Conservation (phyloP, 805 yeast genomes). For the Myxozyma kluyveri region DNA sequence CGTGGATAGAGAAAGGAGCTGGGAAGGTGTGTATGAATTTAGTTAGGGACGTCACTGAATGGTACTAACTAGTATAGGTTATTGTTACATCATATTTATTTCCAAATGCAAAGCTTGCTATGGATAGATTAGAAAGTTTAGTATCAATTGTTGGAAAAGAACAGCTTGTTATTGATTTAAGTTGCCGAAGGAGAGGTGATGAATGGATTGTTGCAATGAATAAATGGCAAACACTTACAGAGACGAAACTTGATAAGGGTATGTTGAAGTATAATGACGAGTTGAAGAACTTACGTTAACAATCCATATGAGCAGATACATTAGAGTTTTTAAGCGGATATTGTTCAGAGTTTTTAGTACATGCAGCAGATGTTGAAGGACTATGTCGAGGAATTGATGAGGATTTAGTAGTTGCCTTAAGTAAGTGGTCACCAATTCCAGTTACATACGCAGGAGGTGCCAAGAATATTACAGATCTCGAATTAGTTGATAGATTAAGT, state of each 20-base stretch:
- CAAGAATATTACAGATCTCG: constrained; percentile 64
- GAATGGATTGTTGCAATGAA: constrained; percentile 96
- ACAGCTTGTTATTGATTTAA: constrained; percentile 75
- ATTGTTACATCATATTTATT: constrained; percentile 92
- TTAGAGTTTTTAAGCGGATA: constrained; percentile 55
- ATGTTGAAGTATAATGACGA: not conserved
- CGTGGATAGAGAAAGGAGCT: constrained; percentile 79
- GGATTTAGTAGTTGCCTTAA: constrained; percentile 64
- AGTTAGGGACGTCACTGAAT: no score
- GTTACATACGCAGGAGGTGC: constrained; percentile 99
- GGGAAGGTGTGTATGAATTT: constrained; percentile 46
- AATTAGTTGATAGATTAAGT: constrained; percentile 63
- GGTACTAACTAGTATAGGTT: constrained; percentile 40
- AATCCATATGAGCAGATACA: constrained; percentile 40
- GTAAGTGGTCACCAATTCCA: constrained; percentile 74
- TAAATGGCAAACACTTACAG: constrained; percentile 92
- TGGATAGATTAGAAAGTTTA: constrained; percentile 52
- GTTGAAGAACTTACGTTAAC: not conserved
- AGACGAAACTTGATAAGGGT: constrained; percentile 49
- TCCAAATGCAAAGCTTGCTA: constrained; percentile 55
- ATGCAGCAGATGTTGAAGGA: constrained; percentile 99
- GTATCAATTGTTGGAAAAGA: constrained; percentile 58
- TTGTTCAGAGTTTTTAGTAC: constrained; percentile 85
- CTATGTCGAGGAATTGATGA: constrained; percentile 89
- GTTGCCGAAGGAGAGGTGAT: constrained; percentile 34